phyloP scores from a whole-genome alignment of 75 land plant genomes.

The Selaginella moellendorffii region DNA sequence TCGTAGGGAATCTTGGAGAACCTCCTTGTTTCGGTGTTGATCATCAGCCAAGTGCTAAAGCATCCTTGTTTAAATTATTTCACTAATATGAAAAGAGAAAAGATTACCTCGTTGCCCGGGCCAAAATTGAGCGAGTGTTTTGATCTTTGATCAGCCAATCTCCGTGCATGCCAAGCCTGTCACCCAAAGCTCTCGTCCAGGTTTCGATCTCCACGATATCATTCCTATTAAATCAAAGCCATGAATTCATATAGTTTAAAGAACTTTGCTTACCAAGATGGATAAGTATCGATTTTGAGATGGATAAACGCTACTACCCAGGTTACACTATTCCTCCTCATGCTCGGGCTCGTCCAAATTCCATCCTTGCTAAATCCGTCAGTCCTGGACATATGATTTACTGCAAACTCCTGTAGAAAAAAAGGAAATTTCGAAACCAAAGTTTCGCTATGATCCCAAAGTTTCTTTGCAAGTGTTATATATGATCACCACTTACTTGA shows the following conservation, averaged over 20 bases:
- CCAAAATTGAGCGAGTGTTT: slow-evolving; percentile 37
- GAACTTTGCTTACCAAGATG: slow-evolving; percentile 1
- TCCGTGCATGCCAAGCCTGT: slow-evolving; percentile 60
- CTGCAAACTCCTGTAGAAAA: not conserved
- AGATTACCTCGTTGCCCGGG: slow-evolving; percentile 64
- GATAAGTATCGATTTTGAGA: not conserved
- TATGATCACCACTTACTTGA: no score
- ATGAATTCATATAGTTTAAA: not conserved
- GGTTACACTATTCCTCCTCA: not conserved
- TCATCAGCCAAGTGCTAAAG: slow-evolving; percentile 87
- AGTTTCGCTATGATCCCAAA: no score
- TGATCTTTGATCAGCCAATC: slow-evolving; percentile 55
- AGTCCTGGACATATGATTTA: not conserved
- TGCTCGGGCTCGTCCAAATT: not conserved
- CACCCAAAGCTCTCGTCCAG: slow-evolving; percentile 53
- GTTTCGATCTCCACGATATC: slow-evolving; percentile 60
- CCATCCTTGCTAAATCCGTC: not conserved
- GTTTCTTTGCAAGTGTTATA: no score
- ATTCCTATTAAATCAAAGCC: slow-evolving; percentile 53
- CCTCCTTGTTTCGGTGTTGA: slow-evolving; percentile 62
- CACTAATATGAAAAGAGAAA: no score
- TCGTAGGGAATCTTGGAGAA: slow-evolving; percentile 73
- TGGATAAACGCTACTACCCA: not conserved
- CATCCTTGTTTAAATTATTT: not conserved
- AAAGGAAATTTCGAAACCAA: no score